phyloP scores from a whole-genome alignment of 1,284 basidiomycete species.

The Pterulicium gracile region DNA sequence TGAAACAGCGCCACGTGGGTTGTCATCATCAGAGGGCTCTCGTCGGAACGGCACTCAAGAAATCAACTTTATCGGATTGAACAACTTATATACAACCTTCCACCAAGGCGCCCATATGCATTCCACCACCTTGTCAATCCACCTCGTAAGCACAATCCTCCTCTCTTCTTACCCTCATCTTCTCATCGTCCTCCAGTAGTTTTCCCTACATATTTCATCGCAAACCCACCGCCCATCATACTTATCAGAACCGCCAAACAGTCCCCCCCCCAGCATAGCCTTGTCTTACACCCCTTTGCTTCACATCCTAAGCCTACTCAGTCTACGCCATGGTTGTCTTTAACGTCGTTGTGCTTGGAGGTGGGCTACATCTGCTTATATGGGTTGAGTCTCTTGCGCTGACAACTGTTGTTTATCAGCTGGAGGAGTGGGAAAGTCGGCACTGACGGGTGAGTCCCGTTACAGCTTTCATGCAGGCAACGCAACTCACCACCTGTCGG shows the following conservation, averaged over 20 bases:
- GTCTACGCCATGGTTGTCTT: conserved; percentile 48
- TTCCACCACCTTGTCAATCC: too few species aligned
- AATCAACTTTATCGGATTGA: too few species aligned
- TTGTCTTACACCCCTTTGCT: background rate
- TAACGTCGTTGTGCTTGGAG: conserved; percentile 70
- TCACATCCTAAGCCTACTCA: background rate
- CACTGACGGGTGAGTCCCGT: conserved; percentile 36
- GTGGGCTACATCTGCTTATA: conserved; percentile 25
- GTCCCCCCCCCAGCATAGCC: background rate
- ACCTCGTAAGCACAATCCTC: background rate
- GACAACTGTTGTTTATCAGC: conserved; percentile 30
- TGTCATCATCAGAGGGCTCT: too few species aligned
- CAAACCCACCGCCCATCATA: background rate
- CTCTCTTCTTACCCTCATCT: conserved; percentile 7
- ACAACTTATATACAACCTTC: too few species aligned
- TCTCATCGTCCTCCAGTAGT: conserved; percentile 10
- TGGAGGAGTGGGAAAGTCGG: conserved; percentile 79
- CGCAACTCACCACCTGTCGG: conserved; percentile 11
- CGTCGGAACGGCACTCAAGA: too few species aligned
- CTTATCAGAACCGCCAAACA: background rate
- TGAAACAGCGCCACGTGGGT: too few species aligned
- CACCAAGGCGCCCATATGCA: too few species aligned
- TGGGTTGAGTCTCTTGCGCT: conserved; percentile 7
- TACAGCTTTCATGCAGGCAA: background rate
- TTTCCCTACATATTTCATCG: conserved; percentile 2